Conservation (phyloP, 805 yeast species). For the Cyberlindnera meyerae region DNA sequence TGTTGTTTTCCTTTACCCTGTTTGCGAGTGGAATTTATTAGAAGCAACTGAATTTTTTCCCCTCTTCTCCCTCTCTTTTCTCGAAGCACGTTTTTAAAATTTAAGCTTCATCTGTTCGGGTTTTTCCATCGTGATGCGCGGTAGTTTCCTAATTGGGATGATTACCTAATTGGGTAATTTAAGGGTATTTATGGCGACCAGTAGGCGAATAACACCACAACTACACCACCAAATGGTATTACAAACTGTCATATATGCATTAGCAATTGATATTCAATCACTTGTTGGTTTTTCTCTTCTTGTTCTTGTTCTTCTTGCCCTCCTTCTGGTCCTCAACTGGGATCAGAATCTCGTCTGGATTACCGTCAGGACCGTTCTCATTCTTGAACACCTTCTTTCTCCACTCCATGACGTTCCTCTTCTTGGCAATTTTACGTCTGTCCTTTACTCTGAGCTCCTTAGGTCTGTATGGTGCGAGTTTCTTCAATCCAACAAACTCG, state of each 20-base stretch:
- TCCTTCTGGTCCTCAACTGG: conserved; percentile 16
- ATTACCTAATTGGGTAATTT: too few relatives aligned
- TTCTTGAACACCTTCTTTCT: conserved; percentile 71
- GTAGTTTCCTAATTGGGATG: too few relatives aligned
- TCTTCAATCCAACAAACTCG: conserved; percentile 80
- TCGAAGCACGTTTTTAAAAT: too few relatives aligned
- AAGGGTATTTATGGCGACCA: too few relatives aligned
- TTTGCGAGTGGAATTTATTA: too few relatives aligned
- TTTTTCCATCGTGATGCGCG: too few relatives aligned
- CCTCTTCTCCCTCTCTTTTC: too few relatives aligned
- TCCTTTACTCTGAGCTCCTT: conserved; percentile 69
- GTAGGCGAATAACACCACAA: too few relatives aligned
- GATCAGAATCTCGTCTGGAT: conserved; percentile 23
- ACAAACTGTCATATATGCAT: too few relatives aligned
- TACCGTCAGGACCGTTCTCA: conserved; percentile 41
- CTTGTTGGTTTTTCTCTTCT: conserved; percentile 6
- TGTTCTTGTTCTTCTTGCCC: conserved; percentile 7
- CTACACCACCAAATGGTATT: background rate
- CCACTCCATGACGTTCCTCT: conserved; percentile 84
- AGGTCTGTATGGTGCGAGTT: conserved; percentile 88
- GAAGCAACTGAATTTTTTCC: background rate
- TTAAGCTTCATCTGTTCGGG: too few relatives aligned
- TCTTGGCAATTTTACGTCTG: conserved; percentile 77
- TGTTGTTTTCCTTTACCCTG: background rate
- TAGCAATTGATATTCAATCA: too few relatives aligned